Base-by-base conservation (phyloP, 2,329 filamentous ascomycete species). In the Colletotrichum incanum region DNA sequence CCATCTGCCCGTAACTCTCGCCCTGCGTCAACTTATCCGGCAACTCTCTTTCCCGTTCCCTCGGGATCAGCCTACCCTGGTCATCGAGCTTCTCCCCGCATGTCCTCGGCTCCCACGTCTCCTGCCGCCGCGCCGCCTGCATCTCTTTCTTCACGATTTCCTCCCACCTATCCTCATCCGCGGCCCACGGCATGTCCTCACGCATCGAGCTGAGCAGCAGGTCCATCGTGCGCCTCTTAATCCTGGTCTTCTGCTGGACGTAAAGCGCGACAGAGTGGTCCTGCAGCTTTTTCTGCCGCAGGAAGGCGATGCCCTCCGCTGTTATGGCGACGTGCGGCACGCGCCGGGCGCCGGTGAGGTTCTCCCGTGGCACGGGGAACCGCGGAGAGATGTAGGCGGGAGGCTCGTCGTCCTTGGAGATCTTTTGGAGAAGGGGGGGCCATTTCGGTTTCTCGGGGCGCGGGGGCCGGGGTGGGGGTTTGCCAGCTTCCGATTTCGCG, bases 251-350 rank as follows among this genome's bases (percentile, higher is more conserved):
- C 12, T 85, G 82, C 2, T 95, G 76, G 20, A 92, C 85, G 11
- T 87, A 82, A n/a, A 43, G 34, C 28, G 86, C 88, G 26, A 95
- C 80, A n/a, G 81, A 80, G 0, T 79, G 78, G 2, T 91, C 87
- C 79, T 95, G 92, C 5, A 91, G 91, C 79, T 93, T 93, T 73
- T 84, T 86, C 55, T 92, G 81, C 45, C 93, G 89, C 37, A 96
- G 79, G 76, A 95, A 92, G 0, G 92, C 89, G 31, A 91, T 80
- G 34, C 85, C 86, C 50, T 86, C 84, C 2, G 90, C 85, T 5
- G 88, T 86, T 41, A 87, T 82, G 47, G 78, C 79, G 1, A 94
- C 78, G 1, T 82, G 82, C 1, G 93, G 93, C 2, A 94, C 84
- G 56, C 87, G 85, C 28, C 92, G 87, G 18, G 76, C 76, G 1